These are phyloP conservation scores for Ustilago xerochloae DNA, from an alignment of 1,284 basidiomycete genomes.

Conservation along the genomic window DNA sequence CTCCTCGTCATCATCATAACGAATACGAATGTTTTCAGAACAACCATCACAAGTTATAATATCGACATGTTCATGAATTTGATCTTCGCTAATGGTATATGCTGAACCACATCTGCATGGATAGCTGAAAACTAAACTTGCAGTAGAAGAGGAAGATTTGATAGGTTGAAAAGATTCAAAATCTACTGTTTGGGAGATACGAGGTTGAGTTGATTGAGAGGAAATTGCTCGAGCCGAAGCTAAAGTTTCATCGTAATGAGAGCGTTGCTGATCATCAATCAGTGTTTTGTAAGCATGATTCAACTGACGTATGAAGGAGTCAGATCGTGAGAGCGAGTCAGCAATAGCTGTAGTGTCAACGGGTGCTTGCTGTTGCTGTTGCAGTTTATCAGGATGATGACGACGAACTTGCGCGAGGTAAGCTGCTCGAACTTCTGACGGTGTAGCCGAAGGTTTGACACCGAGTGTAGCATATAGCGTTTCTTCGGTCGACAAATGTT, in stretches of 20 bases:
- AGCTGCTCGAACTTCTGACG: slow-evolving; percentile 35
- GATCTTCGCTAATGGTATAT: slow-evolving; percentile 21
- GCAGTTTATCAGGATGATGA: slow-evolving; percentile 48
- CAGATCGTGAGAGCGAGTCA: slow-evolving; percentile 11
- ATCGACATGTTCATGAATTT: slow-evolving; percentile 24
- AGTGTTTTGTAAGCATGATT: slow-evolving; percentile 42
- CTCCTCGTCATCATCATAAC: slow-evolving; percentile 23
- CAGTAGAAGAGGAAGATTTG: background rate
- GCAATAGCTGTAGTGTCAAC: slow-evolving; percentile 7
- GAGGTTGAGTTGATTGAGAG: slow-evolving; percentile 3
- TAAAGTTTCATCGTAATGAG: slow-evolving; percentile 28
- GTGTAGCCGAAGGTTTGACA: slow-evolving; percentile 22
- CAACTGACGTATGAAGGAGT: slow-evolving; percentile 30
- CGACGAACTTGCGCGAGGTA: slow-evolving; percentile 38
- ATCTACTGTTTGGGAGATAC: slow-evolving; percentile 32
- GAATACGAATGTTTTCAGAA: slow-evolving; percentile 38
- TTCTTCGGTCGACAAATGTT: too few relatives aligned
- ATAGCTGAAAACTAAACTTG: slow-evolving; percentile 20
- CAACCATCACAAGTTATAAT: slow-evolving; percentile 42
- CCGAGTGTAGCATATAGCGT: slow-evolving; percentile 25
- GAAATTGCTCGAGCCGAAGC: slow-evolving; percentile 9
- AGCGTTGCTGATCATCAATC: slow-evolving; percentile 20
- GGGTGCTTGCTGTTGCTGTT: slow-evolving; percentile 25
- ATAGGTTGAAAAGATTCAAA: slow-evolving; percentile 31
- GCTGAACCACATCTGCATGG: slow-evolving; percentile 35